Percentiles rank a stretch among this genome's conserved stretches.
These are phyloP conservation scores for Solidago caesia DNA, from an alignment of 129 eudicot species.

Conservation along the genomic window DNA sequence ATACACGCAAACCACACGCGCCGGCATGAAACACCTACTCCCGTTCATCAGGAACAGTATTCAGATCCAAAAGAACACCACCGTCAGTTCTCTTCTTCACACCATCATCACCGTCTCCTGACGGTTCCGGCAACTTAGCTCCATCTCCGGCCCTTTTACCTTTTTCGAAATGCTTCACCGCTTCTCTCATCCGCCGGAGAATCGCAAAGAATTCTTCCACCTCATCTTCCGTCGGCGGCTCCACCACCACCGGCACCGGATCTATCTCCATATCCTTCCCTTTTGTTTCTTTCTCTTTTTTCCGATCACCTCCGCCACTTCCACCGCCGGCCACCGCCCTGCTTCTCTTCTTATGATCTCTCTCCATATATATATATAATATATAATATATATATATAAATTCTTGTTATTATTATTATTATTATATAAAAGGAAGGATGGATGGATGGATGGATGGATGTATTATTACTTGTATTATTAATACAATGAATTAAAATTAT, in stretches of 20 bases:
- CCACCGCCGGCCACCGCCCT: slow-evolving; percentile 30
- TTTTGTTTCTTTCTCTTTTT: slow-evolving; percentile 23
- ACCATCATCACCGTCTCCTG: slow-evolving; percentile 19
- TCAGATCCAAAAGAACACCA: slow-evolving; percentile 32
- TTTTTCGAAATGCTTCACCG: slow-evolving; percentile 41
- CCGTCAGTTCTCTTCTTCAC: slow-evolving; percentile 13
- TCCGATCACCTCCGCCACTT: slow-evolving; percentile 26
- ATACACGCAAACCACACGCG: slow-evolving; percentile 19
- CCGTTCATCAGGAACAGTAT: slow-evolving; percentile 34
- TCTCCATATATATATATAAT: slow-evolving; percentile 32
- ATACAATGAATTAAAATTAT: no score
- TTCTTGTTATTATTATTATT: neutral
- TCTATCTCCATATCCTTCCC: slow-evolving; percentile 12
- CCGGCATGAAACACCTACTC: slow-evolving; percentile 25
- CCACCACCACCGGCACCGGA: slow-evolving; percentile 33
- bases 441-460: neutral
- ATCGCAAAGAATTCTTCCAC: slow-evolving; percentile 62
- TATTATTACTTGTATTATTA: neutral
- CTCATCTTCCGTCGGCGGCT: slow-evolving; percentile 54
- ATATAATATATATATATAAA: neutral
- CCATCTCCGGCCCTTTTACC: slow-evolving; percentile 18
- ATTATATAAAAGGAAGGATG: neutral
- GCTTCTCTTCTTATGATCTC: slow-evolving; percentile 43
- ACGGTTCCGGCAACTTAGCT: slow-evolving; percentile 19
- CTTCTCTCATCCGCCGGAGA: slow-evolving; percentile 49